phyloP scores from a whole-genome alignment of 2,329 filamentous ascomycete genomes.

The Dryadomyces quercivorus region DNA sequence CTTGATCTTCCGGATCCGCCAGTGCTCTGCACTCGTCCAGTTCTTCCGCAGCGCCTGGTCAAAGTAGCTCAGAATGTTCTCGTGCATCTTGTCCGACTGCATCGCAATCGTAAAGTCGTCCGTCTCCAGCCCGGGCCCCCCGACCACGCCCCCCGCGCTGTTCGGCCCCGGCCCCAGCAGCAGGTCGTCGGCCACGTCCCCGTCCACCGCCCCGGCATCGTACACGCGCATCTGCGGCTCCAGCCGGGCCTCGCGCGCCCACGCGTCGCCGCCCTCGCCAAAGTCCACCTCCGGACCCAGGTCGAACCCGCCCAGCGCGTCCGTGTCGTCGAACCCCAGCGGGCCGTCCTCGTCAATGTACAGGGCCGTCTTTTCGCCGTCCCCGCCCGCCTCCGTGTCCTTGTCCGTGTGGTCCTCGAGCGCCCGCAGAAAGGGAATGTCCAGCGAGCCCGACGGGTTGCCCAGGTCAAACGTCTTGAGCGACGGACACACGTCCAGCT shows the following conservation, averaged over 20 bases:
- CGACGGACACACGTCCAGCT: slow-evolving; percentile 87
- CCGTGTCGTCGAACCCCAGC: slow-evolving; percentile 71
- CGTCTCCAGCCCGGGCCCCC: slow-evolving; percentile 39
- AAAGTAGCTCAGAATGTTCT: slow-evolving; percentile 96
- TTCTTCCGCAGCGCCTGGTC: slow-evolving; percentile 95
- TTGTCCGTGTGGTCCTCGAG: slow-evolving; percentile 74
- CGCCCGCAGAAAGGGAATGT: slow-evolving; percentile 85
- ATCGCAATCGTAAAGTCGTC: slow-evolving; percentile 73
- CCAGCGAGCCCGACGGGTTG: slow-evolving; percentile 69
- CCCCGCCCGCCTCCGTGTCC: slow-evolving; percentile 41
- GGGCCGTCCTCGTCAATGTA: slow-evolving; percentile 81
- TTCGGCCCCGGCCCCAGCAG: slow-evolving; percentile 29
- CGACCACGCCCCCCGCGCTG: slow-evolving; percentile 48
- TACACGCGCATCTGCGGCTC: slow-evolving; percentile 79
- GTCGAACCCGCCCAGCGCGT: slow-evolving; percentile 61
- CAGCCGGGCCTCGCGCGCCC: slow-evolving; percentile 80
- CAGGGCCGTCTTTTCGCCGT: slow-evolving; percentile 59
- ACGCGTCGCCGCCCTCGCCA: slow-evolving; percentile 89
- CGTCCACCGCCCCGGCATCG: slow-evolving; percentile 37
- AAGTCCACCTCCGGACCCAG: slow-evolving; percentile 66
- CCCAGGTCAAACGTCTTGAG: slow-evolving; percentile 89
- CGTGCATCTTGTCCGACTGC: slow-evolving; percentile 59
- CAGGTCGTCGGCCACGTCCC: slow-evolving; percentile 37
- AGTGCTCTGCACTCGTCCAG: slow-evolving; percentile 97
- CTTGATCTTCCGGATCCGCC: slow-evolving; percentile 93